Base-by-base conservation (phyloP, 78 protist genomes). In the Guillardia theta region DNA sequence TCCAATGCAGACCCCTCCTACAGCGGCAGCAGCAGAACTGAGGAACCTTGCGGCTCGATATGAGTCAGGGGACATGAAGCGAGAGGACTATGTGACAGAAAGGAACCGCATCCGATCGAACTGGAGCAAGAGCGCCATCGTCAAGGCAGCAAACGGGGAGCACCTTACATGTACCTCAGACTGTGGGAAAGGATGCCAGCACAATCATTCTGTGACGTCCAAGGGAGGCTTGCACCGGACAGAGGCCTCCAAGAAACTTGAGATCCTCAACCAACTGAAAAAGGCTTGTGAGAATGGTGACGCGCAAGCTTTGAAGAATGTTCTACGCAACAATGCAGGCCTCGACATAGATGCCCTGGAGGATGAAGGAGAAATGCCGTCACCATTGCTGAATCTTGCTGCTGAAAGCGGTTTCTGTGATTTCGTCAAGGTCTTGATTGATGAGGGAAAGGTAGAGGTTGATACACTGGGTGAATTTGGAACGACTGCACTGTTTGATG, bases 341-440 rank as follows among this genome's bases (percentile, higher is more conserved):
- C 83, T 70, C 83, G 83, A 70, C 41, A 70, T 70, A 36, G 83
- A 70, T 24, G 83, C 83, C 45, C 22, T 70, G 33, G 83, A 70
- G 83, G 41, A 33, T 24, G 45, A 70, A 33, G 83, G 83, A 24
- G 90, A 78, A 30, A 78, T 78, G 90, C 41, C 90, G 0, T 78
- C 90, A 50, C 90, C 90, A 50, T 30, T 78, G 90, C 48, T 78
- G 53, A 78, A 78, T 30, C 48, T 78, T 45, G 45, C 90, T 45
- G 90, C 90, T 2, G 90, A 78, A 30, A 78, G 90, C 48, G 90
- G 90, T 36, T 43, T 27, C 48, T 37, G 53, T 48, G 90, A 78
- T 27, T 37, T 18, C 50, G 90, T 78, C 50, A 37, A 18, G 15
- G 90, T 43, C 6, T 48, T 78, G 43, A 43, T 78, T 30, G 90